These are phyloP conservation scores for Rhynchosporium graminicola DNA, from an alignment of 2,329 filamentous ascomycete genomes.

Conservation along the genomic window DNA sequence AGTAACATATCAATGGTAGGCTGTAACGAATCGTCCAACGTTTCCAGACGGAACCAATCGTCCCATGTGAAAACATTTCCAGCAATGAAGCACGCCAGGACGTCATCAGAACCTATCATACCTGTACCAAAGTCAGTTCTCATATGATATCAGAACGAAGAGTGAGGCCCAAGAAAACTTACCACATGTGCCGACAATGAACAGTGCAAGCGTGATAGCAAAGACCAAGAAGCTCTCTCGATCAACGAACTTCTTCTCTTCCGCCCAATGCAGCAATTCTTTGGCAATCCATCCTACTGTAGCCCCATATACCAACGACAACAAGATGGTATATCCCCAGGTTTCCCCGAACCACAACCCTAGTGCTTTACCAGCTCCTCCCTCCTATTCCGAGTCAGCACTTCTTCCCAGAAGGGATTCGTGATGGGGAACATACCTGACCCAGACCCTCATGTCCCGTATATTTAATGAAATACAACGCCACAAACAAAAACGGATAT, in stretches of 20 bases:
- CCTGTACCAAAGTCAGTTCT: background rate
- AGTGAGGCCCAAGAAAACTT: constrained; percentile 64
- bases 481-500: constrained; percentile 85
- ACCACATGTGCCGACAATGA: constrained; percentile 86
- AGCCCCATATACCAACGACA: constrained; percentile 77
- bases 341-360: constrained; percentile 84
- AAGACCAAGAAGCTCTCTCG: constrained; percentile 48
- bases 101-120: constrained; percentile 51
- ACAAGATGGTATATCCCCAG: constrained; percentile 77
- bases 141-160: background rate
- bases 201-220: constrained; percentile 80
- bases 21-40: constrained; percentile 87
- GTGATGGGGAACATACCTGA: constrained; percentile 33
- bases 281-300: constrained; percentile 80
- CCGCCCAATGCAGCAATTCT: constrained; percentile 73
- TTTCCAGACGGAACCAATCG: constrained; percentile 90
- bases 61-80: constrained; percentile 92
- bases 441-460: constrained; percentile 57
- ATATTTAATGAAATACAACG: constrained; percentile 81
- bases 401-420: background rate
- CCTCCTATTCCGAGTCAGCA: constrained; percentile 38
- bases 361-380: constrained; percentile 66
- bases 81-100: constrained; percentile 88
- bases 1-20: constrained; percentile 94
- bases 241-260: constrained; percentile 68